These are phyloP conservation scores for Tolypocladium nubicola DNA, from an alignment of 2,329 filamentous ascomycete species.

Conservation along the genomic window DNA sequence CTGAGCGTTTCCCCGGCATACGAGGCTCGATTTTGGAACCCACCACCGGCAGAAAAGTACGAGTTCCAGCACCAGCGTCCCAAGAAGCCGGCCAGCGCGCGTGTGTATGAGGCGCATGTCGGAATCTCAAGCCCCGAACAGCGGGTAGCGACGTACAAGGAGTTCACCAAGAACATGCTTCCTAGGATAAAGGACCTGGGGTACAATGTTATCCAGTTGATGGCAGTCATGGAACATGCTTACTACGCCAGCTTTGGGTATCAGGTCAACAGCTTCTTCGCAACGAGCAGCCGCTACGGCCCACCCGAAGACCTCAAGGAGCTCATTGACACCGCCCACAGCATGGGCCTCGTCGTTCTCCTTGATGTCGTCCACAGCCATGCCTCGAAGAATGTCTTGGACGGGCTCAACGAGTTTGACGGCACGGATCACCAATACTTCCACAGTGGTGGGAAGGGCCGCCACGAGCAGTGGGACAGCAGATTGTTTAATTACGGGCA, in stretches of 20 bases:
- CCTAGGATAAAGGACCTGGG: slow-evolving; percentile 82
- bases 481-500: slow-evolving; percentile 93
- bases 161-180: slow-evolving; percentile 88
- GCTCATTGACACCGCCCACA: slow-evolving; percentile 88
- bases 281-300: slow-evolving; percentile 90
- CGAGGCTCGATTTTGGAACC: slow-evolving; percentile 96
- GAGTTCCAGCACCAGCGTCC: slow-evolving; percentile 75
- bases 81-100: slow-evolving; percentile 72
- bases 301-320: slow-evolving; percentile 92
- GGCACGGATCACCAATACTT: slow-evolving; percentile 94
- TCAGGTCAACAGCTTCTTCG: slow-evolving; percentile 98
- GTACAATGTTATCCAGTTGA: slow-evolving; percentile 96
- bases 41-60: slow-evolving; percentile 65
- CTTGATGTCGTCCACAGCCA: slow-evolving; percentile 97
- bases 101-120: slow-evolving; percentile 97
- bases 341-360: slow-evolving; percentile 80
- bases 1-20: slow-evolving; percentile 82
- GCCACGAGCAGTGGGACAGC: slow-evolving; percentile 92
- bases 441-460: slow-evolving; percentile 73
- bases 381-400: slow-evolving; percentile 92
- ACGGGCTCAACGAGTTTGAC: slow-evolving; percentile 93
- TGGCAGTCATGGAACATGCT: slow-evolving; percentile 99
- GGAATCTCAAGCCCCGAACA: slow-evolving; percentile 90
- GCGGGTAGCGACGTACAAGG: slow-evolving; percentile 87
- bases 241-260: slow-evolving; percentile 99